Percentiles rank a stretch among this genome's conserved stretches.
These are phyloP conservation scores for Fusarium sp. DNA, from an alignment of 2,329 filamentous ascomycete species.

Conservation along the genomic window DNA sequence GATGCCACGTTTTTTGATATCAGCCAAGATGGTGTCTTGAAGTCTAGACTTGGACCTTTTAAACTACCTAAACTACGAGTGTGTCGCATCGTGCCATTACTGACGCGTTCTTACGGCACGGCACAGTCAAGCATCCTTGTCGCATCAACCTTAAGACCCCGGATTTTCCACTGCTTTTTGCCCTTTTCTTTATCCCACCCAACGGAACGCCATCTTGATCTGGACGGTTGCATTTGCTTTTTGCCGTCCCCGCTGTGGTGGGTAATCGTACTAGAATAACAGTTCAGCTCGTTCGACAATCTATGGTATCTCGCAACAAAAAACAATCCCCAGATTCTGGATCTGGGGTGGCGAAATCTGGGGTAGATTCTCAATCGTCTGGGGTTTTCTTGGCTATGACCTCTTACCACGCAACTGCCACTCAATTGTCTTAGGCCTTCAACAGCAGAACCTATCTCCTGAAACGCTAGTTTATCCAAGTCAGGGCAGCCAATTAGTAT, in stretches of 20 bases:
- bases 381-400: slow-evolving; percentile 6
- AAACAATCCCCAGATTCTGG: neutral
- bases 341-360: slow-evolving; percentile 5
- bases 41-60: slow-evolving; percentile 11
- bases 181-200: neutral
- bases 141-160: slow-evolving; percentile 11
- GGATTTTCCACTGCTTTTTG: slow-evolving; percentile 4
- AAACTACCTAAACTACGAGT: neutral
- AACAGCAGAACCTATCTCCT: neutral
- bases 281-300: neutral
- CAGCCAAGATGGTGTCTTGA: neutral
- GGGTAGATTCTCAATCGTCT: slow-evolving; percentile 14
- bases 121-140: slow-evolving; percentile 20
- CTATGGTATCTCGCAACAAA: neutral
- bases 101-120: slow-evolving; percentile 27
- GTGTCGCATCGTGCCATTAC: slow-evolving; percentile 26
- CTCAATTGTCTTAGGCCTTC: neutral
- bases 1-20: slow-evolving; percentile 22
- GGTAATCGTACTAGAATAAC: neutral
- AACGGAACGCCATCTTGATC: neutral
- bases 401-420: slow-evolving; percentile 3
- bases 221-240: neutral
- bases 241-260: slow-evolving; percentile 2
- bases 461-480: neutral
- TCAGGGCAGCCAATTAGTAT: neutral